Evolutionary conservation across 495 filamentous ascomycete species (phyloP).

Genomic region (Aspergillus mulundensis): DNA sequence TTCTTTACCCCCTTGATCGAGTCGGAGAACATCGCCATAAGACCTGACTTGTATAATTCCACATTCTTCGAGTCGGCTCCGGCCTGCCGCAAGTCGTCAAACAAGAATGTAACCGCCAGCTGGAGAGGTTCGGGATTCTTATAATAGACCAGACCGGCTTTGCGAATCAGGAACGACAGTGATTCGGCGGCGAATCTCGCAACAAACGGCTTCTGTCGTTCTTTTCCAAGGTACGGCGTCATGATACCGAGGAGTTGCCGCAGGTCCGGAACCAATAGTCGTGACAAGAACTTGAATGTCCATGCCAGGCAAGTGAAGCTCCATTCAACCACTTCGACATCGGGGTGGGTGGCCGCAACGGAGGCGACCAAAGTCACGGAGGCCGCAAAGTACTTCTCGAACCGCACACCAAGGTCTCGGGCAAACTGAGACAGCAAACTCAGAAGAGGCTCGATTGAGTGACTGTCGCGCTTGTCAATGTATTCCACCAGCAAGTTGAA

Average conservation of each 20-base stretch:
- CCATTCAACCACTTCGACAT: conserved; percentile 88
- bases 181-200: conserved; percentile 90
- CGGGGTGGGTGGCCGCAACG: conserved; percentile 57
- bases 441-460: conserved; percentile 79
- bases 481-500: conserved; percentile 72
- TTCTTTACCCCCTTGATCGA: conserved; percentile 78
- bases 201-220: conserved; percentile 76
- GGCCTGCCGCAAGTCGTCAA: conserved; percentile 58
- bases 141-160: conserved; percentile 70
- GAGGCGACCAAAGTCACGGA: conserved; percentile 64
- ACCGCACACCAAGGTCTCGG: conserved; percentile 80
- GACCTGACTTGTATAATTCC: conserved; percentile 67
- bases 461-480: conserved; percentile 69
- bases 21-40: conserved; percentile 88
- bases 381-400: conserved; percentile 79
- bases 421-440: conserved; percentile 84
- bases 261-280: conserved; percentile 78
- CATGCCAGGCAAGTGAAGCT: conserved; percentile 92
- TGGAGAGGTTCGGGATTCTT: conserved; percentile 65
- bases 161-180: conserved; percentile 87
- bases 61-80: conserved; percentile 47
- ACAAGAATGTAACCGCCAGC: conserved; percentile 62
- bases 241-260: conserved; percentile 78
- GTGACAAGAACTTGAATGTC: conserved; percentile 93
- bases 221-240: conserved; percentile 79